A percentile compares a stretch with the other conserved stretches of the same genome.
Conservation (phyloP, 257 asterid genomes). For the Jacaranda mimosifolia region DNA sequence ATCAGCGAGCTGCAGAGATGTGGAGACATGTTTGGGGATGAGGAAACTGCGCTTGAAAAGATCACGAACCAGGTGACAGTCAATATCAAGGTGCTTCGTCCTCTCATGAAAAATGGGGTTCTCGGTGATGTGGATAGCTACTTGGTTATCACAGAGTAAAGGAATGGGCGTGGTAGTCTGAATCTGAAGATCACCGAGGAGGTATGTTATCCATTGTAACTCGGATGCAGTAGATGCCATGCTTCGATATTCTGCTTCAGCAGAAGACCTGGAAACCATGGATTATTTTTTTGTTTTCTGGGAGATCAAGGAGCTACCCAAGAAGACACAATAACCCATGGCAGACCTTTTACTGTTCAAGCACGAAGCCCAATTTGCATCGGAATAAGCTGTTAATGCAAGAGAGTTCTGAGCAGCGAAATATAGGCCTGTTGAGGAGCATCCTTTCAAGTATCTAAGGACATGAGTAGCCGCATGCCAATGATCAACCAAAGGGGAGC, state of each 20-base stretch:
- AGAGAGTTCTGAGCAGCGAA: neutral
- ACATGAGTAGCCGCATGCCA: neutral
- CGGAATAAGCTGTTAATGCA: neutral
- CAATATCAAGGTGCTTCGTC: too few relatives aligned
- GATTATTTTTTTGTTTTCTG: neutral
- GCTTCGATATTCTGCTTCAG: neutral
- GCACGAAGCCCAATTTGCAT: neutral
- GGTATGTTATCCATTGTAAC: too few relatives aligned
- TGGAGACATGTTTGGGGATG: too few relatives aligned
- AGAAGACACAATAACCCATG: neutral
- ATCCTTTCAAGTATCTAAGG: neutral
- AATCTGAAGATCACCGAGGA: neutral
- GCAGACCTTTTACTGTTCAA: neutral
- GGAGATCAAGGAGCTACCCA: neutral
- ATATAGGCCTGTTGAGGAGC: neutral
- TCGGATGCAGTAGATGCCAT: neutral
- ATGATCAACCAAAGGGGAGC: neutral
- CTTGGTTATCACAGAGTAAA: neutral
- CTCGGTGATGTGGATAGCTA: neutral
- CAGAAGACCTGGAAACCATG: neutral
- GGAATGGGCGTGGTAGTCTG: neutral
- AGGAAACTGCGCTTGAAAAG: too few relatives aligned
- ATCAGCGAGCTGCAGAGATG: too few relatives aligned
- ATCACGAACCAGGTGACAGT: too few relatives aligned
- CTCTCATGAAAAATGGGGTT: too few relatives aligned